phyloP scores from a whole-genome alignment of 176 grass and related monocot genomes.

The Aegilops umbellulata region DNA sequence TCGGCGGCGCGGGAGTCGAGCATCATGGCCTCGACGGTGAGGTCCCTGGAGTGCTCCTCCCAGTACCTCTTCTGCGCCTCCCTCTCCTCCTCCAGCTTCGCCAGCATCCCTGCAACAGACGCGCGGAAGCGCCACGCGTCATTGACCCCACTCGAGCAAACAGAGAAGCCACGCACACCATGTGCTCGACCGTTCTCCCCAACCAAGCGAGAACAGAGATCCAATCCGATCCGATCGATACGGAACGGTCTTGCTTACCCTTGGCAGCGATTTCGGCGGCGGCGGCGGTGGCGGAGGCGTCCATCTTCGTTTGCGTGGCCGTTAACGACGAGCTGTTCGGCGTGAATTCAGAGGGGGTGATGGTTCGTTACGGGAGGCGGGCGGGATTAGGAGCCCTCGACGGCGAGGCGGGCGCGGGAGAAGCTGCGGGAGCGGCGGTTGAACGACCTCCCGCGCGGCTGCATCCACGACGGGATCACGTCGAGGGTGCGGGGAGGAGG shows the following conservation, averaged over 20 bases:
- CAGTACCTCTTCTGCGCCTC: conserved; percentile 88
- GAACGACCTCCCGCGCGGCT: conserved; percentile 53
- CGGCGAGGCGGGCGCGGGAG: conserved; percentile 76
- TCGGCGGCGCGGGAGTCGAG: conserved; percentile 86
- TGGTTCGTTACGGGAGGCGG: background rate
- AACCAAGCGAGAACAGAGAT: conserved; percentile 26
- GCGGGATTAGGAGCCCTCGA: conserved; percentile 70
- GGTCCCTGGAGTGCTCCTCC: conserved; percentile 91
- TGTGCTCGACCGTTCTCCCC: conserved; percentile 22
- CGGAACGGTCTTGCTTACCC: conserved; percentile 35
- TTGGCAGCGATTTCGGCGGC: conserved; percentile 23
- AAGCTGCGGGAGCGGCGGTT: conserved; percentile 93
- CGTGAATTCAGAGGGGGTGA: background rate
- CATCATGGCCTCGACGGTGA: conserved; percentile 99
- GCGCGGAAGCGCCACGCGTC: background rate
- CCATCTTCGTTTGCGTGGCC: conserved; percentile 28
- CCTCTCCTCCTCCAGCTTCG: conserved; percentile 66
- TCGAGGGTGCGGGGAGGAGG: background rate
- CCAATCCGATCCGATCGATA: background rate
- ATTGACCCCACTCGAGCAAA: background rate
- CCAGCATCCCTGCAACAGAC: conserved; percentile 9
- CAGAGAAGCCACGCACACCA: conserved; percentile 9
- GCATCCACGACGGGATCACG: conserved; percentile 59
- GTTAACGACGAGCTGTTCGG: background rate
- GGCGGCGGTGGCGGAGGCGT: conserved; percentile 11